Conservation (phyloP, 345 rosid genomes). For the Salix purpurea region DNA sequence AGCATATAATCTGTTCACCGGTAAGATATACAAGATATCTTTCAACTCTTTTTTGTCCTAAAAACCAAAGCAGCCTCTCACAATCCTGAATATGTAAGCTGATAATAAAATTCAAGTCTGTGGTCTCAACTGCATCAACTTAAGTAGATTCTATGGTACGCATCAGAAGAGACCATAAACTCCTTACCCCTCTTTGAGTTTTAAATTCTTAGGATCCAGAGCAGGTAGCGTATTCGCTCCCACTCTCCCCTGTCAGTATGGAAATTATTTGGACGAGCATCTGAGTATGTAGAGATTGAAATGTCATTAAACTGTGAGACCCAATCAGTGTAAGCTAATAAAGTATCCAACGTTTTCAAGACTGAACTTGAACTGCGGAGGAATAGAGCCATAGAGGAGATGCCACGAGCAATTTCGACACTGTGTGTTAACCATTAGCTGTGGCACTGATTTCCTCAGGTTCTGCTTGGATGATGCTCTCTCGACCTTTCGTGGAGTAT, state of each 20-base stretch:
- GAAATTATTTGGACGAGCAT: neutral
- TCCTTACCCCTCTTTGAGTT: neutral
- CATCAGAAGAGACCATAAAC: neutral
- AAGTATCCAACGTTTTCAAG: neutral
- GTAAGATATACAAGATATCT: constrained; percentile 18
- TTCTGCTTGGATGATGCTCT: constrained; percentile 94
- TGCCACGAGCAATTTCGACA: neutral
- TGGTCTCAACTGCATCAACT: neutral
- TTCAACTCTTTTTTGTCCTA: neutral
- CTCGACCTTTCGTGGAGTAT: constrained; percentile 76
- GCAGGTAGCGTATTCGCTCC: neutral
- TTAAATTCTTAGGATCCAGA: neutral
- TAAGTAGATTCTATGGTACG: neutral
- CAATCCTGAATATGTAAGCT: neutral
- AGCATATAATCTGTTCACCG: constrained; percentile 62
- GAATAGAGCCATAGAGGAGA: neutral
- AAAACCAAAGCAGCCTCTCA: no score
- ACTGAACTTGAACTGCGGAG: neutral
- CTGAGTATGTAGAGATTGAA: neutral
- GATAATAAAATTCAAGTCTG: neutral
- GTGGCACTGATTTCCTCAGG: constrained; percentile 34
- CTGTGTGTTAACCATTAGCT: no score
- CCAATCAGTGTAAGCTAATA: neutral
- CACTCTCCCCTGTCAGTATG: neutral
- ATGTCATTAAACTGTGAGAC: neutral